Evolutionary conservation across 768 basidiomycete genomes (phyloP), one percentile per base, ranked within the genome.

Genomic region (Crassisporium funariophilum): DNA sequence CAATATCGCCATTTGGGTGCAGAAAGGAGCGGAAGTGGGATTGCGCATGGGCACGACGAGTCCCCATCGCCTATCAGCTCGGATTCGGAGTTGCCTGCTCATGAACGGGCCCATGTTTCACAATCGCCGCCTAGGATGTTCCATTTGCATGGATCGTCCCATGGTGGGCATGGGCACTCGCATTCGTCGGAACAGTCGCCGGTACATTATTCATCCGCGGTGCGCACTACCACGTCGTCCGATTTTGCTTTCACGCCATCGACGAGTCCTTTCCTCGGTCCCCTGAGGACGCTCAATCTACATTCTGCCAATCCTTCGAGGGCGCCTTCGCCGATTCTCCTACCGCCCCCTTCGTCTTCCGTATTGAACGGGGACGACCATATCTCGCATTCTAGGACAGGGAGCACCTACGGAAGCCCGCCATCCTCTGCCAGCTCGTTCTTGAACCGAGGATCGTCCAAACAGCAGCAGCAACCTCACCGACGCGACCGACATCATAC

Each of bases 181-280:
- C 47, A 49, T 45, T 50, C 62, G 35, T 45, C 53, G 35, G 63
- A 62, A 43, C 60, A 62, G 35, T 68, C 66, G 4, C 68, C 67
- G 15, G 64, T 66, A 11, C 57, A 65, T 36, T 62, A 65, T 48
- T 63, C 64, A 29, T 63, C 66, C 12, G 55, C 63, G 31, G 52
- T 63, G 16, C 50, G 64, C 40, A 63, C 60, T 6, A 62, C 63
- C 19, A 56, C 53, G 9, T 47, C 63, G 41, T 52, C 61, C 41
- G 71, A 72, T 25, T 63, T 71, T 54, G 54, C 69, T 8, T 71
- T 77, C 56, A 89, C 88, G 1, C 88, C 88, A 1, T 84, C 83
- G 15, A 84, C 87, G 1, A 87, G 84, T 49, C 88, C 88, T 1
- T 90, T 91, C 75, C 78, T 91, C 16, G 88, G 84, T 0, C 86